Conservation (phyloP, 192 early-diverging fungal genomes). For the Backusella macrospora region DNA sequence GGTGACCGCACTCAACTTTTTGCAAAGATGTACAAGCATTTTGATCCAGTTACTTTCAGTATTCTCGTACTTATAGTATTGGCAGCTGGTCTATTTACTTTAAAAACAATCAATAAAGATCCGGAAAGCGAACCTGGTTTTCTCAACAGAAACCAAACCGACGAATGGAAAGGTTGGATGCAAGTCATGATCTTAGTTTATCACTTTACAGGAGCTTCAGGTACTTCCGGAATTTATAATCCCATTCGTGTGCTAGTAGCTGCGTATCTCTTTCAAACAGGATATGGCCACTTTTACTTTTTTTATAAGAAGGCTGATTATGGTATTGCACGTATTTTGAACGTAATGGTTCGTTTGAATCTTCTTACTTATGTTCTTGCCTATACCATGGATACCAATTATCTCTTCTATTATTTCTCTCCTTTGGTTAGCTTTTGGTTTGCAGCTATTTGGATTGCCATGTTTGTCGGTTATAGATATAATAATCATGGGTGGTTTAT, state of each 20-base stretch:
- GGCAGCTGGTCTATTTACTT: slow-evolving; percentile 49
- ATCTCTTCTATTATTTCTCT: slow-evolving; percentile 80
- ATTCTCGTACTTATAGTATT: slow-evolving; percentile 46
- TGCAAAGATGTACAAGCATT: slow-evolving; percentile 69
- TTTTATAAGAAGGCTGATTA: slow-evolving; percentile 74
- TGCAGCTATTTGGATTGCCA: slow-evolving; percentile 66
- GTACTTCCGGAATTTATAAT: slow-evolving; percentile 67
- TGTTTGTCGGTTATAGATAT: slow-evolving; percentile 52
- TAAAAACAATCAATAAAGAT: slow-evolving; percentile 47
- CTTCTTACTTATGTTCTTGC: slow-evolving; percentile 64
- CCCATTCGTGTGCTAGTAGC: slow-evolving; percentile 75
- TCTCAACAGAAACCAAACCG: slow-evolving; percentile 75
- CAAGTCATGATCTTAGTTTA: slow-evolving; percentile 73
- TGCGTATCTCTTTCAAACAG: slow-evolving; percentile 82
- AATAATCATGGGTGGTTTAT: slow-evolving; percentile 57
- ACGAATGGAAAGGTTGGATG: slow-evolving; percentile 93
- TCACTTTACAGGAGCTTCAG: slow-evolving; percentile 71
- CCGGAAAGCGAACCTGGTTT: slow-evolving; percentile 52
- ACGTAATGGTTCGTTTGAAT: slow-evolving; percentile 68
- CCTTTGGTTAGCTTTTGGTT: slow-evolving; percentile 77
- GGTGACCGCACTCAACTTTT: slow-evolving; percentile 73
- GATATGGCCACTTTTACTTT: slow-evolving; percentile 78
- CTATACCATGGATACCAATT: slow-evolving; percentile 69
- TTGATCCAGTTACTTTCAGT: slow-evolving; percentile 47
- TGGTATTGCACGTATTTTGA: slow-evolving; percentile 61